Conservation (phyloP, 305 asterid genomes). For the Fraxinus floribunda region DNA sequence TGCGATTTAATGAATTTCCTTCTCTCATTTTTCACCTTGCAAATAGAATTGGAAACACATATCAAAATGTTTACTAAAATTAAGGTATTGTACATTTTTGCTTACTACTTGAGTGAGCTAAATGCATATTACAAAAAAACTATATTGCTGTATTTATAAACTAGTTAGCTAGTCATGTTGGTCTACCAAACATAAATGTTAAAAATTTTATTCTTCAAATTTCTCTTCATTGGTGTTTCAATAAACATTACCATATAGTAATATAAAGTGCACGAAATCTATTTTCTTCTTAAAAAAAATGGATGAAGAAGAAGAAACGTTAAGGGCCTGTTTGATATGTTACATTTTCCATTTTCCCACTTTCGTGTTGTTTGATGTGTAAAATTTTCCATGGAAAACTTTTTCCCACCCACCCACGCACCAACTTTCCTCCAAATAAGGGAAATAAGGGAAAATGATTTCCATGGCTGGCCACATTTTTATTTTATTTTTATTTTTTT, state of each 20-base stretch:
- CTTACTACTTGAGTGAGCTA: neutral
- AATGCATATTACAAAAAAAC: neutral
- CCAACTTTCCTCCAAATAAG: too few species aligned
- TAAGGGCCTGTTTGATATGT: too few species aligned
- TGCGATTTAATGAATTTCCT: neutral
- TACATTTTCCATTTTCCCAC: too few species aligned
- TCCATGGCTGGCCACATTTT: too few species aligned
- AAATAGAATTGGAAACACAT: neutral
- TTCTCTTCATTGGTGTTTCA: neutral
- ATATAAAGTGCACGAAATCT: neutral
- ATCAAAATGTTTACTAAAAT: neutral
- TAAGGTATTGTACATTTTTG: neutral
- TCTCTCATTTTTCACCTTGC: neutral
- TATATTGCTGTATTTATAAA: neutral
- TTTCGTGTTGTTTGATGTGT: too few species aligned
- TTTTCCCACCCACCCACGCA: too few species aligned
- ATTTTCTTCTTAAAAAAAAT: too few species aligned
- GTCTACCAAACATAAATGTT: neutral
- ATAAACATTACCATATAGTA: neutral
- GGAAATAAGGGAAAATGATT: too few species aligned
- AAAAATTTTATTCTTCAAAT: neutral
- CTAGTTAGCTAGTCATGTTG: constrained; percentile 3
- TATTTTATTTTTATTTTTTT: too few species aligned
- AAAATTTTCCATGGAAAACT: too few species aligned
- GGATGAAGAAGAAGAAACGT: too few species aligned